Evolutionary conservation across 352 stramenopile species (phyloP).

Genomic region (Globisporangium cederbergense): DNA sequence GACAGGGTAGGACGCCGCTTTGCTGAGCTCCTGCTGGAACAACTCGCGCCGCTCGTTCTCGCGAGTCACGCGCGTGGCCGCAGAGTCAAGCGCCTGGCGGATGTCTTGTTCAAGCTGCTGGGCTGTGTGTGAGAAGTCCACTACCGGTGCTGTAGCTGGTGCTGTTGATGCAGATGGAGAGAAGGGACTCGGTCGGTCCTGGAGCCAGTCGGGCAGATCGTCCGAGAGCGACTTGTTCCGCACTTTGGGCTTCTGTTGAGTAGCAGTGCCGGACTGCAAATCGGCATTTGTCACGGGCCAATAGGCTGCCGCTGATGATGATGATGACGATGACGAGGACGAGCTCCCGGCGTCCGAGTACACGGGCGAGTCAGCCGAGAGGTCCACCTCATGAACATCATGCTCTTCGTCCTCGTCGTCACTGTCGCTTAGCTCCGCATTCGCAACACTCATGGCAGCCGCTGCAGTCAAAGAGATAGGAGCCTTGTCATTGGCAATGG

Average conservation of each 20-base stretch:
- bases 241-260: not conserved
- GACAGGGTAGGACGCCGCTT: slow-evolving; percentile 5
- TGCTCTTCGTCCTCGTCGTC: slow-evolving; percentile 9
- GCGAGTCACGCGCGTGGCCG: slow-evolving; percentile 32
- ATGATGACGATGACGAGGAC: slow-evolving; percentile 3
- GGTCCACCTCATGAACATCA: slow-evolving; percentile 9
- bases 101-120: slow-evolving; percentile 67
- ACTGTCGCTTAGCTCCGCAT: not conserved
- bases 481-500: not conserved
- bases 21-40: slow-evolving; percentile 34
- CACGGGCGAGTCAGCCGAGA: slow-evolving; percentile 9
- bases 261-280: not conserved
- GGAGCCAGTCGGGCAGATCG: slow-evolving; percentile 23
- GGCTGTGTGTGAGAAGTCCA: slow-evolving; percentile 24
- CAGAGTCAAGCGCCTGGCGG: slow-evolving; percentile 46
- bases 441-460: not conserved
- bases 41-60: slow-evolving; percentile 35
- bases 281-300: not conserved
- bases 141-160: not conserved
- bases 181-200: slow-evolving; percentile 3
- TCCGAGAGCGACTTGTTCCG: slow-evolving; percentile 4
- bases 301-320: not conserved
- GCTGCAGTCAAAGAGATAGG: too few species aligned
- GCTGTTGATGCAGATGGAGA: not conserved
- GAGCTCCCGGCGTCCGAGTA: slow-evolving; percentile 14